Evolutionary conservation across 148 eudicot genomes (phyloP), one percentile per base, ranked within the genome.

Genomic region (Gaultheria prostrata): DNA sequence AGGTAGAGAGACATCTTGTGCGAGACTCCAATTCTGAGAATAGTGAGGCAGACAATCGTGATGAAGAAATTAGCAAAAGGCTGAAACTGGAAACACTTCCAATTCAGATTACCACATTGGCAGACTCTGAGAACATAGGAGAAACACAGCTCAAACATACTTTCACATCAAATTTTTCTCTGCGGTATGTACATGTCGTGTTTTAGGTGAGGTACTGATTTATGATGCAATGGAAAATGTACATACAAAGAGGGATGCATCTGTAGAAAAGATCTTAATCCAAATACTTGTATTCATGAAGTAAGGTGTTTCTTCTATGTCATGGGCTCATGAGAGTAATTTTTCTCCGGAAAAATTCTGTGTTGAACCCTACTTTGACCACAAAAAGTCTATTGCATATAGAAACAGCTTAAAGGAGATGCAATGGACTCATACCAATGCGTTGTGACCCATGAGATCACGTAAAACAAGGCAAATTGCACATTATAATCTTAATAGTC

Each of bases 1-100:
- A 87, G 75, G 51, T 43, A 24, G 80, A 86, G 73, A 86, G 59
- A 30, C 83, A 84, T 57, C 30, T 32, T 80, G 82, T 79, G 59
- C 83, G 51, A 74, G 88, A 90, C 33, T 82, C 79, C 79, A 65
- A 84, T 81, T 65, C 63, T 81, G 85, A 77, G 48, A 82, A 82
- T 56, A 80, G 50, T 77, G 84, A 39, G 71, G 76, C 24, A 51
- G 86, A 88, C 81, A 72, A 87, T 39, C 59, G 26, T 24, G 28
- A 78, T 82, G 81, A 79, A 72, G 85, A 59, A 77, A 85, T 39
- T 30, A 80, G 35, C 53, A 79, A 73, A 70, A 81, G 61, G 33
- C 83, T 73, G 80, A 78, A 79, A 54, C 61, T 50, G 80, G 73
- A 48, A 80, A 54, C 80, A 77, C 57, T 20, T 45, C n/a, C 76